Evolutionary conservation across 768 basidiomycete species (phyloP), one percentile per base, ranked within the genome.

Genomic region (Dacryopinax primogenitus): DNA sequence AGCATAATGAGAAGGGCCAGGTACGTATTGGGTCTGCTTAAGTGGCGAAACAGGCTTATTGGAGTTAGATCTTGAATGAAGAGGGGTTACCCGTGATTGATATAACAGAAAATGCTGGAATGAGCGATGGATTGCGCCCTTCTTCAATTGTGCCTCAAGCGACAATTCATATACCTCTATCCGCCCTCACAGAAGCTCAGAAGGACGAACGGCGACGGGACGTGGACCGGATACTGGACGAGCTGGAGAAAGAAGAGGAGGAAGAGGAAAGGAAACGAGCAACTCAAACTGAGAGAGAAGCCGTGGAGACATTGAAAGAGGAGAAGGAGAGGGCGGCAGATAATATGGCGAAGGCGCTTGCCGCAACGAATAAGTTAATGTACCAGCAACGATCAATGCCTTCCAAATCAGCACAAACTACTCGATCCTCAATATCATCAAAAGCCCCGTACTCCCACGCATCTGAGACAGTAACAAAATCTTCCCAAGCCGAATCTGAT

Each of bases 171-270:
- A 18, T 37, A 4, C 44, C 62, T 21, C 37, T 51, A 7, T 36
- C 62, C 28, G 69, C 71, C 18, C 64, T 65, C 61, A 65, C 71
- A 13, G 66, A 63, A 21, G 68, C 67, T 12, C 68, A 67, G 62
- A 70, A 72, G 16, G 69, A 67, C 2, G 66, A 66, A 39, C 64
- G 36, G 15, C 69, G 69, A 67, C 72, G 73, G 62, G 70, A 70
- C 0, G 73, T 73, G 1, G 73, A 72, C 63, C 69, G 69, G 4
- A 71, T 73, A 68, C 71, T 72, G 28, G 73, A 72, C n/a, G 73
- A 73, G 67, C 71, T 69, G 61, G 72, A 74, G 66, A 72, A 72
- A 28, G 71, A 70, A 6, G 70, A 69, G 23, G 64, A 51, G 3
- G 68, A 61, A 23, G 66, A 36, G 33, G 51, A n/a, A 33, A 64